Percentiles rank a stretch among this genome's conserved stretches.
Conservation (phyloP, 2,329 filamentous ascomycete genomes). For the Diaporthe velutina region DNA sequence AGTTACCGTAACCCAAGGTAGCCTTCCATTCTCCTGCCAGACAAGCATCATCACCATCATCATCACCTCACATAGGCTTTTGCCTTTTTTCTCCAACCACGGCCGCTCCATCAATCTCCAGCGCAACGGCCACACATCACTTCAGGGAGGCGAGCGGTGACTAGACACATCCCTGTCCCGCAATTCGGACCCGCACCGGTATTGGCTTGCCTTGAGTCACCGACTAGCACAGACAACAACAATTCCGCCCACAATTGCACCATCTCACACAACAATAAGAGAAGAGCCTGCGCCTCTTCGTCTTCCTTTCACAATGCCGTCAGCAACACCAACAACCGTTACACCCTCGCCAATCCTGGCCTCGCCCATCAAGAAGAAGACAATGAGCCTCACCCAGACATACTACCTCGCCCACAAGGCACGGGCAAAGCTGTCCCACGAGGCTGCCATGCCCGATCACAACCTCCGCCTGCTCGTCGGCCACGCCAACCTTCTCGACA, state of each 20-base stretch:
- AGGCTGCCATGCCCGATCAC: slow-evolving; percentile 92
- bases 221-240: slow-evolving; percentile 35
- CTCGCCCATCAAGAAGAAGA: slow-evolving; percentile 73
- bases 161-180: slow-evolving; percentile 32
- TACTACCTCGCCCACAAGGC: slow-evolving; percentile 99
- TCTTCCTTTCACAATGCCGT: slow-evolving; percentile 51
- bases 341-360: slow-evolving; percentile 47
- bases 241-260: slow-evolving; percentile 46
- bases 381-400: slow-evolving; percentile 98
- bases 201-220: slow-evolving; percentile 39
- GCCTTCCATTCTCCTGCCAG: not conserved
- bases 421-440: slow-evolving; percentile 92
- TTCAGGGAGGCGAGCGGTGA: slow-evolving; percentile 33
- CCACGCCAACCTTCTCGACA: slow-evolving; percentile 98
- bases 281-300: slow-evolving; percentile 24
- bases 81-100: slow-evolving; percentile 9
- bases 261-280: slow-evolving; percentile 44
- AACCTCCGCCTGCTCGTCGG: slow-evolving; percentile 95
- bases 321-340: slow-evolving; percentile 42
- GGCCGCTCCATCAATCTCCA: not conserved
- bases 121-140: slow-evolving; percentile 2
- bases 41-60: slow-evolving; percentile 11
- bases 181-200: slow-evolving; percentile 39
- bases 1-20: not conserved
- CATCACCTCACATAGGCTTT: slow-evolving; percentile 21